These are phyloP conservation scores for Monilinia laxa DNA, from an alignment of 2,329 filamentous ascomycete genomes.

Conservation along the genomic window DNA sequence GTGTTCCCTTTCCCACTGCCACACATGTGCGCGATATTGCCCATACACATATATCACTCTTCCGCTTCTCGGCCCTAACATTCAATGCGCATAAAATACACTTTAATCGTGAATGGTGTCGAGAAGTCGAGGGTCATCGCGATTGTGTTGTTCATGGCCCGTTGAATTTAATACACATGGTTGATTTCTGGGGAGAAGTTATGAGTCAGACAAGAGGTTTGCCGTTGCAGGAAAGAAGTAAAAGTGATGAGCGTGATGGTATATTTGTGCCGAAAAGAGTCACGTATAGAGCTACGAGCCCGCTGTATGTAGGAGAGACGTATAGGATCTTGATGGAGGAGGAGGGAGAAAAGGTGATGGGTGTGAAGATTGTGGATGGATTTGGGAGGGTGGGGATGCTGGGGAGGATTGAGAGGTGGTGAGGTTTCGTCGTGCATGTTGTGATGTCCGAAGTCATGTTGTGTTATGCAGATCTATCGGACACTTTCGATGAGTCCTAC, in stretches of 20 bases:
- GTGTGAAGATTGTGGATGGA: conserved; percentile 35
- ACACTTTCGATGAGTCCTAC: not conserved
- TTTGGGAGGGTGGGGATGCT: conserved; percentile 40
- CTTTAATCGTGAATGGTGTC: conserved; percentile 60
- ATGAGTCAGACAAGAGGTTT: conserved; percentile 15
- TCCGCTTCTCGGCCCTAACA: conserved; percentile 80
- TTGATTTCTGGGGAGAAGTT: conserved; percentile 64
- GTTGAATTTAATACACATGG: conserved; percentile 69
- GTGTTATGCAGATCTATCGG: not conserved
- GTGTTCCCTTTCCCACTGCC: conserved; percentile 26
- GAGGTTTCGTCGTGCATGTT: not conserved
- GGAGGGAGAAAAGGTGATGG: conserved; percentile 35
- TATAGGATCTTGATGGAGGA: conserved; percentile 47
- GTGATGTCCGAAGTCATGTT: not conserved
- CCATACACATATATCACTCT: conserved; percentile 49
- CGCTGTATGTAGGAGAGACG: conserved; percentile 50
- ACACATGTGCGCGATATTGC: conserved; percentile 38
- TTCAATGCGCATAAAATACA: conserved; percentile 88
- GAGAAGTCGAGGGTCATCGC: conserved; percentile 56
- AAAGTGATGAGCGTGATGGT: not conserved
- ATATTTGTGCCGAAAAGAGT: conserved; percentile 44
- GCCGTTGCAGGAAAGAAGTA: conserved; percentile 20
- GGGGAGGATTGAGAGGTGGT: conserved; percentile 34
- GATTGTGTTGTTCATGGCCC: conserved; percentile 78
- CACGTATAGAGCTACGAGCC: conserved; percentile 49